These are phyloP conservation scores for Zopfochytrium polystomum DNA, from an alignment of 371 early-diverging fungal species.

Conservation along the genomic window DNA sequence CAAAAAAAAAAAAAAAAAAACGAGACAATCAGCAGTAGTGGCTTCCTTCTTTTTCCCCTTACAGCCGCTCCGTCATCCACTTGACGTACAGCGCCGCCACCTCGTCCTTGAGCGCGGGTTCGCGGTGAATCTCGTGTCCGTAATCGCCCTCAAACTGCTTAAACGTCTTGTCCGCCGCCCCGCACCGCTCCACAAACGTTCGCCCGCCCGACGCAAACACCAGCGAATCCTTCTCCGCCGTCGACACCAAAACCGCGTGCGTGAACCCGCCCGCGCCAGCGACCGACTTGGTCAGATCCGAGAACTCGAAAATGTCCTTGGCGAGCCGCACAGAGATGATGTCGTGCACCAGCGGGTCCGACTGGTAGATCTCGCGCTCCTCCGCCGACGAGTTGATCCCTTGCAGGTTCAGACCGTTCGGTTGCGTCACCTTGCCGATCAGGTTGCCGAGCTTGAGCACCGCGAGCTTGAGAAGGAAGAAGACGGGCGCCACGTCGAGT, in stretches of 20 bases:
- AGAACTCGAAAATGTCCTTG: constrained; percentile 19
- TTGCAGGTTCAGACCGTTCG: constrained; percentile 17
- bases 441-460: constrained; percentile 16
- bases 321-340: constrained; percentile 21
- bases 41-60: too few relatives aligned
- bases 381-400: constrained; percentile 16
- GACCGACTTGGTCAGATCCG: constrained; percentile 6
- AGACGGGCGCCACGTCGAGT: constrained; percentile 3
- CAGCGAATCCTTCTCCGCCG: constrained; percentile 21
- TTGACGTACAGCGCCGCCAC: too few relatives aligned
- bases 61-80: too few relatives aligned
- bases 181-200: constrained; percentile 10
- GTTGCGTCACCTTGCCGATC: constrained; percentile 18
- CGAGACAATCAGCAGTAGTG: too few relatives aligned
- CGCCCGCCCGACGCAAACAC: constrained; percentile 5
- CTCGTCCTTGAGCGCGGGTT: too few relatives aligned
- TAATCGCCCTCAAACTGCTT: constrained; percentile 11
- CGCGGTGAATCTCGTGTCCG: too few relatives aligned
- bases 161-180: constrained; percentile 24
- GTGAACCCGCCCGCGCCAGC: constrained; percentile 15
- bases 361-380: constrained; percentile 14
- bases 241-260: constrained; percentile 24
- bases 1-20: too few relatives aligned
- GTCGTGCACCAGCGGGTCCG: constrained; percentile 23
- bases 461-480: constrained; percentile 6